These are phyloP conservation scores for Leucoagaricus sp. DNA, from an alignment of 1,284 basidiomycete species.

Conservation along the genomic window DNA sequence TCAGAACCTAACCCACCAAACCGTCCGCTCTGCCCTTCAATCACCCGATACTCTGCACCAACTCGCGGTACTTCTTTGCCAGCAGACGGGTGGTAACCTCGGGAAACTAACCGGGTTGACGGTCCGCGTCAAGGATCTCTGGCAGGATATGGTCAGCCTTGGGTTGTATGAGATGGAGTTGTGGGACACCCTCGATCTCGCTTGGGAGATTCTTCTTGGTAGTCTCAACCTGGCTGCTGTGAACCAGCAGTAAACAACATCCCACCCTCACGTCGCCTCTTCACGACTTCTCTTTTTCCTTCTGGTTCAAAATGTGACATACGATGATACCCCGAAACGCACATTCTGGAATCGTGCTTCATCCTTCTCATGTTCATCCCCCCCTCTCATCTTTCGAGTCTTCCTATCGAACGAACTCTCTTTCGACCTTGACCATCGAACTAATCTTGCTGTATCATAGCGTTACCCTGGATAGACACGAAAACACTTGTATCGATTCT, in stretches of 20 bases:
- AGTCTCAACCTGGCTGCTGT: constrained; percentile 61
- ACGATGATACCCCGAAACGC: constrained; percentile 1
- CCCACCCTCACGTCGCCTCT: neutral
- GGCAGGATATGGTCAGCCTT: constrained; percentile 70
- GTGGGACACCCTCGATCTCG: constrained; percentile 70
- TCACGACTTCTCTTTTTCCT: neutral
- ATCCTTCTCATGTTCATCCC: neutral
- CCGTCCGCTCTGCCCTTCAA: constrained; percentile 44
- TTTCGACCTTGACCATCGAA: neutral
- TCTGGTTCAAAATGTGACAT: neutral
- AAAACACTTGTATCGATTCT: constrained; percentile 1
- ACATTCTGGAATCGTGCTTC: constrained; percentile 12
- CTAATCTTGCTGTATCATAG: constrained; percentile 13
- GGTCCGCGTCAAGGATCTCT: constrained; percentile 69
- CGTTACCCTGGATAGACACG: constrained; percentile 8
- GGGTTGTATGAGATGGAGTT: constrained; percentile 65
- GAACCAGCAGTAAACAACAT: constrained; percentile 25
- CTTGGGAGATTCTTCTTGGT: constrained; percentile 70
- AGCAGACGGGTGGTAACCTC: constrained; percentile 42
- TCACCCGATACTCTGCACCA: constrained; percentile 47
- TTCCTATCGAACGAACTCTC: neutral
- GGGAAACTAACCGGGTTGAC: constrained; percentile 54
- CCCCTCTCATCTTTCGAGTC: neutral
- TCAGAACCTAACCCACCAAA: constrained; percentile 46
- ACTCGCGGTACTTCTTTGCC: constrained; percentile 52